Evolutionary conservation across 2,329 filamentous ascomycete species (phyloP).

Genomic region (Aspergillus versicolor): DNA sequence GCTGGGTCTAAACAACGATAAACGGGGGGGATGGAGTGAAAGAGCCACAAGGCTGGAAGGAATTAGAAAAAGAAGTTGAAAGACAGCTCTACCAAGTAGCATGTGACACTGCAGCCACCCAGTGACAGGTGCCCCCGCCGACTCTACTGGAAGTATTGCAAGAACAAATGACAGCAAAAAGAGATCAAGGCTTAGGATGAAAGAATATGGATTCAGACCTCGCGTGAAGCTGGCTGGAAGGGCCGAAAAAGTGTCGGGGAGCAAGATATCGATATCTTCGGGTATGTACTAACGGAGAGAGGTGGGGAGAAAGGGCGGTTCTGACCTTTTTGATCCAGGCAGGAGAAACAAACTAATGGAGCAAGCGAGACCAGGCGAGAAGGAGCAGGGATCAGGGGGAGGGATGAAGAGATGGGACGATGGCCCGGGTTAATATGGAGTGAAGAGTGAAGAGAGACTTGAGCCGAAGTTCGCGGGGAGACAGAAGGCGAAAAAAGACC

Average conservation of each 20-base stretch:
- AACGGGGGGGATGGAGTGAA: neutral
- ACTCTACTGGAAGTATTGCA: neutral
- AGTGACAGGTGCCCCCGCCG: neutral
- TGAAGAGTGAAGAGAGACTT: neutral
- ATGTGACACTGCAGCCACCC: constrained; percentile 1
- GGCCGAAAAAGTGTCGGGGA: neutral
- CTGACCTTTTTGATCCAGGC: neutral
- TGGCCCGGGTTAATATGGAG: neutral
- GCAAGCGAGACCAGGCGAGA: neutral
- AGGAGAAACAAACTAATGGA: neutral
- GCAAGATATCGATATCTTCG: neutral
- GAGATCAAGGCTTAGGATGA: neutral
- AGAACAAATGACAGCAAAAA: neutral
- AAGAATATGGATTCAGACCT: neutral
- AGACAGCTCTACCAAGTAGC: neutral
- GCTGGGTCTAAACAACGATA: neutral
- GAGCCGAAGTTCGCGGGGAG: neutral
- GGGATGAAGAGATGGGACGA: neutral
- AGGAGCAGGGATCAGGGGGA: neutral
- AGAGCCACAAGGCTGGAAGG: neutral
- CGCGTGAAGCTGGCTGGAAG: neutral
- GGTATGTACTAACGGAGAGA: neutral
- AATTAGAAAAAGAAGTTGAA: neutral
- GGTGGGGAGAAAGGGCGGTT: neutral
- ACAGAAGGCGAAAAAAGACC: neutral